Conservation (phyloP, 2,329 filamentous ascomycete genomes). For the Drechslerella coelobrocha region DNA sequence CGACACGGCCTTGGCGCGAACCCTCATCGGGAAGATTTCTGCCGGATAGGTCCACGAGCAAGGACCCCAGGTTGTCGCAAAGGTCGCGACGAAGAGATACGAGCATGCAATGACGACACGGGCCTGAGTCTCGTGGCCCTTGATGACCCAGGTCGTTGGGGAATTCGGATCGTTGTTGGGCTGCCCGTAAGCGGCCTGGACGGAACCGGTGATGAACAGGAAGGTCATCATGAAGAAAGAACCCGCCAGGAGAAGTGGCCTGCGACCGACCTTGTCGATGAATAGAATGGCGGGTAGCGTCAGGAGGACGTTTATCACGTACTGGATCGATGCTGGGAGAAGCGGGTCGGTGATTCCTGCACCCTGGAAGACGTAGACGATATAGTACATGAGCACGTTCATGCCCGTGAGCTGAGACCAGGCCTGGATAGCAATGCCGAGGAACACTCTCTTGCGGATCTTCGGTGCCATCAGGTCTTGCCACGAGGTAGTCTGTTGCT, state of each 20-base stretch:
- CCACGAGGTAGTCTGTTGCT: slow-evolving; percentile 63
- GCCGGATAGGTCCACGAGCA: slow-evolving; percentile 68
- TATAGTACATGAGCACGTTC: slow-evolving; percentile 67
- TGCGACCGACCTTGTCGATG: slow-evolving; percentile 67
- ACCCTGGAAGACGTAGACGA: slow-evolving; percentile 68
- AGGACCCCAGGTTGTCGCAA: slow-evolving; percentile 70
- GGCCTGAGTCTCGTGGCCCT: slow-evolving; percentile 64
- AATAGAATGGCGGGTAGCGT: slow-evolving; percentile 68
- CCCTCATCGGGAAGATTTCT: slow-evolving; percentile 68
- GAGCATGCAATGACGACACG: slow-evolving; percentile 73
- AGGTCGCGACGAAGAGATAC: slow-evolving; percentile 75
- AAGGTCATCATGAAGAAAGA: slow-evolving; percentile 68
- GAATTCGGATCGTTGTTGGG: slow-evolving; percentile 60
- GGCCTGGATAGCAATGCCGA: slow-evolving; percentile 68
- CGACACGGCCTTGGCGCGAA: slow-evolving; percentile 70
- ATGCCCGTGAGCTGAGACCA: slow-evolving; percentile 69
- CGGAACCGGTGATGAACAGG: slow-evolving; percentile 68
- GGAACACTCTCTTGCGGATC: slow-evolving; percentile 65
- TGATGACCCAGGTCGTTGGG: slow-evolving; percentile 67
- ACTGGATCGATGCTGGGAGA: slow-evolving; percentile 69
- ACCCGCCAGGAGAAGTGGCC: slow-evolving; percentile 65
- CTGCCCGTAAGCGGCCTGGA: slow-evolving; percentile 68
- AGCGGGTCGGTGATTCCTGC: slow-evolving; percentile 66
- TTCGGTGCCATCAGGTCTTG: slow-evolving; percentile 62
- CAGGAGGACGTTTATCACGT: slow-evolving; percentile 69